These are phyloP conservation scores for Arthrobotrys sinensis DNA, from an alignment of 2,329 filamentous ascomycete genomes.

Conservation along the genomic window DNA sequence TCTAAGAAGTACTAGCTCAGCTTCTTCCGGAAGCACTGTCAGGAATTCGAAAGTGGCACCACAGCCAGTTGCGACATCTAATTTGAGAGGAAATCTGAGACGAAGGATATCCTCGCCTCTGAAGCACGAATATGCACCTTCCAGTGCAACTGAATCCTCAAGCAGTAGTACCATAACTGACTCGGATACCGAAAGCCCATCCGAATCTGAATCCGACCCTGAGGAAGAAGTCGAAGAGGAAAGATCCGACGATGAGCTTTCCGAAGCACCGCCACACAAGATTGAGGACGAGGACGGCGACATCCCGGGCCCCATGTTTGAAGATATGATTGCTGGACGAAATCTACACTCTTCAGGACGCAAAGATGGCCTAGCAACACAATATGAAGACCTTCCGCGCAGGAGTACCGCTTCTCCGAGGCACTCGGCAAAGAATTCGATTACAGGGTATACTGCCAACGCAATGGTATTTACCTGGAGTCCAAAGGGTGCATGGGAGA, in stretches of 20 bases:
- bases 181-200: slow-evolving; percentile 64
- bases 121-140: slow-evolving; percentile 97
- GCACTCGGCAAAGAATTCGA: slow-evolving; percentile 55
- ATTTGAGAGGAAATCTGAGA: slow-evolving; percentile 67
- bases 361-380: slow-evolving; percentile 55
- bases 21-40: slow-evolving; percentile 53
- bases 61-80: slow-evolving; percentile 74
- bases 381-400: slow-evolving; percentile 44
- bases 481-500: slow-evolving; percentile 56
- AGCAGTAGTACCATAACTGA: slow-evolving; percentile 26
- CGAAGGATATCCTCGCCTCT: slow-evolving; percentile 83
- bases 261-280: slow-evolving; percentile 72
- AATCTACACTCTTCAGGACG: slow-evolving; percentile 64
- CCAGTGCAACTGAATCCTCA: slow-evolving; percentile 73
- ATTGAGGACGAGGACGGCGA: slow-evolving; percentile 70
- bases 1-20: slow-evolving; percentile 48
- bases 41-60: slow-evolving; percentile 68
- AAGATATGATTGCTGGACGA: slow-evolving; percentile 72
- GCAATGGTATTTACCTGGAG: slow-evolving; percentile 57
- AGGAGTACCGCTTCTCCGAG: slow-evolving; percentile 57
- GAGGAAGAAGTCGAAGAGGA: slow-evolving; percentile 75
- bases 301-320: slow-evolving; percentile 73
- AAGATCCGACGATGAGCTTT: slow-evolving; percentile 64
- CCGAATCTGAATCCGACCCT: slow-evolving; percentile 68
- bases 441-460: slow-evolving; percentile 43